Conservation (phyloP, 805 yeast species). For the Ogataea saltuana region DNA sequence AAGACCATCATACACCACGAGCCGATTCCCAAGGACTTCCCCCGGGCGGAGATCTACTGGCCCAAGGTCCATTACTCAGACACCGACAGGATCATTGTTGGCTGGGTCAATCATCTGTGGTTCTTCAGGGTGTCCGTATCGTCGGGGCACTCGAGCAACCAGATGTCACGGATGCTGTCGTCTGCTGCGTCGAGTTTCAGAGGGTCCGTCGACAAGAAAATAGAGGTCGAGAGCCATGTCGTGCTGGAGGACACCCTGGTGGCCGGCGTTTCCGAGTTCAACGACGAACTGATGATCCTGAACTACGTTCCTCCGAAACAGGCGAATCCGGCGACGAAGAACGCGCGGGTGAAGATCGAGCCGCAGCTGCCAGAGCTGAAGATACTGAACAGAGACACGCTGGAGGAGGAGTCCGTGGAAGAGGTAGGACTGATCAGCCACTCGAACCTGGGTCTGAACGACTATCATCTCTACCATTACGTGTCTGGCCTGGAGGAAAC, state of each 20-base stretch:
- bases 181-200: conserved; percentile 56
- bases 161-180: conserved; percentile 45
- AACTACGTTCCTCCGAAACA: conserved; percentile 47
- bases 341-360: conserved; percentile 10
- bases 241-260: conserved; percentile 54
- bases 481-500: conserved; percentile 37
- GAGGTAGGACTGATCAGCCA: conserved; percentile 65
- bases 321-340: not conserved
- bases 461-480: conserved; percentile 65
- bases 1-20: conserved; percentile 51
- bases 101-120: conserved; percentile 86
- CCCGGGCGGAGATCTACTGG: conserved; percentile 78
- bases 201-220: conserved; percentile 41
- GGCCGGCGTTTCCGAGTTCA: conserved; percentile 77
- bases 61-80: conserved; percentile 74
- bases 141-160: conserved; percentile 3
- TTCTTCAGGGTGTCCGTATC: conserved; percentile 35
- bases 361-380: conserved; percentile 71
- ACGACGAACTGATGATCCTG: conserved; percentile 63
- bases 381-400: conserved; percentile 61
- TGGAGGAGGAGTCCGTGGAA: conserved; percentile 77
- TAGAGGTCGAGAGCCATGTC: conserved; percentile 49
- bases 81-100: conserved; percentile 64
- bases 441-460: conserved; percentile 70
- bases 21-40: conserved; percentile 55